phyloP scores from a whole-genome alignment of 2,329 filamentous ascomycete species.

The Lachnellula occidentalis region DNA sequence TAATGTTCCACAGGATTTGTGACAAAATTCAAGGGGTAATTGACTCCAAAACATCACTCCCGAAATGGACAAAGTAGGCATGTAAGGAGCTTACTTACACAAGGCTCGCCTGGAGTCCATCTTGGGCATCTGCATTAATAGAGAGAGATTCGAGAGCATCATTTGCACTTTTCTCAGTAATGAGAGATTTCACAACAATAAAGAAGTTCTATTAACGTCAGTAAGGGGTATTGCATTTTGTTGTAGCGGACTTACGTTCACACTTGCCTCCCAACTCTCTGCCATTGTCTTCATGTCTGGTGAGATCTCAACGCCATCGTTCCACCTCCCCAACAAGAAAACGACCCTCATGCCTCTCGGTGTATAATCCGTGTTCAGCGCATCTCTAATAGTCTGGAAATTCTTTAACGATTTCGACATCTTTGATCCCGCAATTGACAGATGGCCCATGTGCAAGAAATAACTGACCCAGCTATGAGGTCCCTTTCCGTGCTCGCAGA shows the following conservation, averaged over 20 bases:
- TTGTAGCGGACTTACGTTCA: constrained; percentile 49
- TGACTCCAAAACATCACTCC: no score
- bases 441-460: constrained; percentile 91
- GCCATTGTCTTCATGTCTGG: constrained; percentile 72
- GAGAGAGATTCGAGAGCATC: constrained; percentile 26
- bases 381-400: constrained; percentile 87
- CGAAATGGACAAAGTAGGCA: no score
- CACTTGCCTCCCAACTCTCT: constrained; percentile 71
- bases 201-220: constrained; percentile 49
- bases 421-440: constrained; percentile 84
- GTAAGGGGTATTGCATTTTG: not conserved
- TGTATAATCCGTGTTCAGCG: constrained; percentile 65
- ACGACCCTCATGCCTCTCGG: constrained; percentile 75
- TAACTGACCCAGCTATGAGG: constrained; percentile 84
- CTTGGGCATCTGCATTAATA: constrained; percentile 39
- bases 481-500: constrained; percentile 37
- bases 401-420: constrained; percentile 98
- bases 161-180: constrained; percentile 37
- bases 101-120: constrained; percentile 1
- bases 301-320: constrained; percentile 86
- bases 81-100: not conserved
- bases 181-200: constrained; percentile 49
- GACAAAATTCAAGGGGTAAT: no score
- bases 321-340: constrained; percentile 84
- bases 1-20: not conserved